These are phyloP conservation scores for Chalaropsis thielavioides DNA, from an alignment of 2,329 filamentous ascomycete genomes.

Conservation along the genomic window DNA sequence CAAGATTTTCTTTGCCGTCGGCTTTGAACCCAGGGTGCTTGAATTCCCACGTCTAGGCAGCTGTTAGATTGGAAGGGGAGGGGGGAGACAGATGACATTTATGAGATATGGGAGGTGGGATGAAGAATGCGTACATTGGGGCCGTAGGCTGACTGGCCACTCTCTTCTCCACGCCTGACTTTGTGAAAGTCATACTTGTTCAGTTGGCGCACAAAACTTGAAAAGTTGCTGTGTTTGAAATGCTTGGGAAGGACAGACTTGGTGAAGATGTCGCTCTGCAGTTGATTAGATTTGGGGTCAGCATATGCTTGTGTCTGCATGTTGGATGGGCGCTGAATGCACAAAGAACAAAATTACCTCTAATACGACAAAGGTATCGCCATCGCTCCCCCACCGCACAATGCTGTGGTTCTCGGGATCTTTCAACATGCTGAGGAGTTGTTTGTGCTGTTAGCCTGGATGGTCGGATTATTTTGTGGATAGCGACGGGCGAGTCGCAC, in stretches of 20 bases:
- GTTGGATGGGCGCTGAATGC: background rate
- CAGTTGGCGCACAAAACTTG: constrained; percentile 85
- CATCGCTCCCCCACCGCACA: constrained; percentile 88
- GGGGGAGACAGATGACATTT: background rate
- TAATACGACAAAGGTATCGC: constrained; percentile 90
- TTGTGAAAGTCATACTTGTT: constrained; percentile 99
- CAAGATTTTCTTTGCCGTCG: constrained; percentile 89
- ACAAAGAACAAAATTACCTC: constrained; percentile 49
- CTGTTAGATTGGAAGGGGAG: background rate
- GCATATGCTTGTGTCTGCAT: constrained; percentile 9
- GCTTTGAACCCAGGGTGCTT: constrained; percentile 93
- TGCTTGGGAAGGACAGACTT: constrained; percentile 94
- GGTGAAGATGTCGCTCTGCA: constrained; percentile 91
- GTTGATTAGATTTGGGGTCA: background rate
- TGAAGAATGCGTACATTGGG: constrained; percentile 46
- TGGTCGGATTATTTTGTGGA: constrained; percentile 1
- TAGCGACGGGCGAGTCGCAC: constrained; percentile 11
- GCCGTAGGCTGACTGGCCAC: constrained; percentile 45
- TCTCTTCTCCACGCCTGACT: constrained; percentile 45
- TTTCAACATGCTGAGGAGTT: constrained; percentile 67
- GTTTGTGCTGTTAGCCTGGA: constrained; percentile 24
- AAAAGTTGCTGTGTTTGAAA: constrained; percentile 98
- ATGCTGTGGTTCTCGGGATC: constrained; percentile 85
- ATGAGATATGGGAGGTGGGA: background rate
- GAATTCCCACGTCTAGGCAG: constrained; percentile 71